Evolutionary conservation across 306 rosid species (phyloP), one percentile per base, ranked within the genome.

Genomic region (Cicer chorassanicum): DNA sequence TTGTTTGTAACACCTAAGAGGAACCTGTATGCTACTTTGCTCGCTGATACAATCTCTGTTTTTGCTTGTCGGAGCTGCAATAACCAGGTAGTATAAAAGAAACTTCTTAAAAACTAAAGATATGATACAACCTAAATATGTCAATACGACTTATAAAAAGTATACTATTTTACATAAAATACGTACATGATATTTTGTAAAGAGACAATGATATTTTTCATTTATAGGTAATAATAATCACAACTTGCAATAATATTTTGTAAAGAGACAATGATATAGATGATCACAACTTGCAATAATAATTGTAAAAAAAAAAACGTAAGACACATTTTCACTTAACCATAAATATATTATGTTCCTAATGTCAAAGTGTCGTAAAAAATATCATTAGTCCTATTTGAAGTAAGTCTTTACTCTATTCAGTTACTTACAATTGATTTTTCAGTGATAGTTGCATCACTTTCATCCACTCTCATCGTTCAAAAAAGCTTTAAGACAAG

Each of bases 21-120:
- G 83, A 92, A 95, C 63, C 93, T 86, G 75, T 92, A 95, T 10
- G 99, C 99, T 70, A 95, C 98, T 85, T 89, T 95, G 92, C 99
- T 92, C 1, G 98, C 99, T 0, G 96, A 65, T 48, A 92, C 86
- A 54, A 95, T 90, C 90, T 95, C 96, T 15, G 98, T 89, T 83
- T 90, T 95, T 6, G 99, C 99, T 86, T 95, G 98, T 67, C 90
- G 93, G 7, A 95, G 83, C 99, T 95, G 93, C 88, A 88, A 83
- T 51, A 61, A 77, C 50, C 79, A 70, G 53, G 34, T 29, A 29
- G 34, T 29, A 29, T 29, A 29, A 29, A 29, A 29, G 4, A 29
- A 29, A 29, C 34, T 29, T 29, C 34, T 11, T 55, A 9, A 55
- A 10, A 9, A 55, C 8, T 7, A 6, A 6, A 59, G 42, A 57